Base-by-base conservation (phyloP, 495 filamentous ascomycete species). In the Lentithecium fluviatile region DNA sequence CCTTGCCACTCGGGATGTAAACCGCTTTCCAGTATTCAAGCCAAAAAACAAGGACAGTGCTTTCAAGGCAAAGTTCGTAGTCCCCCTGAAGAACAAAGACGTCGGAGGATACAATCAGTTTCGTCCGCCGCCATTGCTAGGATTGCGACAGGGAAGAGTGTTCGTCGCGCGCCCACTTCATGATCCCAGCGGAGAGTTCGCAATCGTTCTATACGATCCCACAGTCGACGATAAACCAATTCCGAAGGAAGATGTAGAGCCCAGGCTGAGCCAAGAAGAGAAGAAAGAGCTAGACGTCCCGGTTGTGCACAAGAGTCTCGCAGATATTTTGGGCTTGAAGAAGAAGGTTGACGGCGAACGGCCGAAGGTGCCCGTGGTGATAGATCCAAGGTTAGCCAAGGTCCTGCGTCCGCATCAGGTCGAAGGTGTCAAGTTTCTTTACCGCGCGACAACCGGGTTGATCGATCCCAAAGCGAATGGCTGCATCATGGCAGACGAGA, bases 401-500 rank as follows among this genome's bases (percentile, higher is more conserved):
- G 89, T 97, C 23, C 76, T 99, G 24, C 85, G 94, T 26, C 94
- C 94, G 7, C 94, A 99, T 86, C 94, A 99, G 74, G 88, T 99
- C 38, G 94, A 97, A 72, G 94, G 94, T 71, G 94, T 99, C 43
- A 96, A 96, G 79, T 99, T 99, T 69, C 83, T 99, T 77, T 99
- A 97, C 73, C 81, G 83, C 52, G 95, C 89, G 71, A 90, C 91
- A 19, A 97, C 93, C 23, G 94, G 94, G 6, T 80, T 97, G 82
- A 85, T 97, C 64, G 94, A 99, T 70, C 82, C 86, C 43, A 94
- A 91, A 56, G 95, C 95, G 21, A 89, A 97, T 75, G 94, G 94
- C 0, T 97, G 94, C 71, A 99, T 99, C 71, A 99, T 99, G 94
- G 94, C 94, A 64, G 94, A 99, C 70, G 94, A 96, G 67, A 99